phyloP scores from a whole-genome alignment of 257 asterid genomes.

The Rauvolfia tetraphylla region DNA sequence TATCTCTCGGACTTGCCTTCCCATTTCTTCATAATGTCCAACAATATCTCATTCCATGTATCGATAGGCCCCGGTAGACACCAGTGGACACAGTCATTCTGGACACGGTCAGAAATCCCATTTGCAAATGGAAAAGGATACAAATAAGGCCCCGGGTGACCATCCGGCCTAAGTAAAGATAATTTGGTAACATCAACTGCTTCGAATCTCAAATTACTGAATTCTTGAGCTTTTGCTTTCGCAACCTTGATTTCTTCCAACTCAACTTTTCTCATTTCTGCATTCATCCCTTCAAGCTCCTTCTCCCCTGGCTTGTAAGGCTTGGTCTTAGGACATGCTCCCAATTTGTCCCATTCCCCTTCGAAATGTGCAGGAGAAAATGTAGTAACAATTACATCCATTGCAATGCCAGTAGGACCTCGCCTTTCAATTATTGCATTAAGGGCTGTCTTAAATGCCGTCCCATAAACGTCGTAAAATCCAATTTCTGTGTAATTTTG shows the following conservation, averaged over 20 bases:
- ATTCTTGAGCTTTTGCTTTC: slow-evolving; percentile 17
- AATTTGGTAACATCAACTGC: slow-evolving; percentile 58
- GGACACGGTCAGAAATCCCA: slow-evolving; percentile 52
- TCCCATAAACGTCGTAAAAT: slow-evolving; percentile 47
- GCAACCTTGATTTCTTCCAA: slow-evolving; percentile 38
- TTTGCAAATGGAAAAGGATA: slow-evolving; percentile 62
- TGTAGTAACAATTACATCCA: slow-evolving; percentile 47
- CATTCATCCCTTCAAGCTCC: slow-evolving; percentile 50
- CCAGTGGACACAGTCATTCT: slow-evolving; percentile 89
- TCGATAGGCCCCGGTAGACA: slow-evolving; percentile 90
- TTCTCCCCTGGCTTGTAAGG: slow-evolving; percentile 46
- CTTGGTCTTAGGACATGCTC: slow-evolving; percentile 57
- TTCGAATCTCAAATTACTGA: slow-evolving; percentile 36
- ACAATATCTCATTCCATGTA: slow-evolving; percentile 70
- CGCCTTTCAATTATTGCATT: slow-evolving; percentile 24
- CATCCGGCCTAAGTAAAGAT: slow-evolving; percentile 70
- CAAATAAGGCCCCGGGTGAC: slow-evolving; percentile 88
- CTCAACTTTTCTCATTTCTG: slow-evolving; percentile 58
- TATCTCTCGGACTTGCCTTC: background rate
- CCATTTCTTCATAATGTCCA: slow-evolving; percentile 46
- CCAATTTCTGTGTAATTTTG: slow-evolving; percentile 54
- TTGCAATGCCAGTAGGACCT: slow-evolving; percentile 1
- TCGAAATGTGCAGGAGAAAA: slow-evolving; percentile 79
- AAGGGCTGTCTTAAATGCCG: slow-evolving; percentile 51
- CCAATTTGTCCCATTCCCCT: slow-evolving; percentile 81